A percentile compares a stretch with the other conserved stretches of the same genome.
Conservation (phyloP, 2,329 filamentous ascomycete genomes). For the Phialophora verrucosa region DNA sequence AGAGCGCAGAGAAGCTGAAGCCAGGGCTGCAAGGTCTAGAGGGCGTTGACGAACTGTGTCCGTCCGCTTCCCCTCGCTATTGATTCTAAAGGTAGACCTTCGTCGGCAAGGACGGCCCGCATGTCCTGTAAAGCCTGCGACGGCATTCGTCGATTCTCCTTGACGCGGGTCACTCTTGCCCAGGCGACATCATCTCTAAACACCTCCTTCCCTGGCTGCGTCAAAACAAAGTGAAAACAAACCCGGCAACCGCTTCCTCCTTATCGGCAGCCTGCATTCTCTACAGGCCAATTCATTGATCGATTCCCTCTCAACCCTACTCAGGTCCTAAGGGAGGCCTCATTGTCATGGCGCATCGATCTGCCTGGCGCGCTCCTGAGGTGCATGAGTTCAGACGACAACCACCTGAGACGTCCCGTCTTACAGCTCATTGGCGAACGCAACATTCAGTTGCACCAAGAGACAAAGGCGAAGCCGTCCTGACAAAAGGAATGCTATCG, state of each 20-base stretch:
- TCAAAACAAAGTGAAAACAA: constrained; percentile 5
- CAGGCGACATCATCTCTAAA: not conserved
- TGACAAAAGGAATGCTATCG: constrained; percentile 21
- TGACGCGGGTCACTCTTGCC: constrained; percentile 7
- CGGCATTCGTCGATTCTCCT: not conserved
- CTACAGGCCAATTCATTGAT: not conserved
- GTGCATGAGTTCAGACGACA: constrained; percentile 9
- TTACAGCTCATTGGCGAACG: not conserved
- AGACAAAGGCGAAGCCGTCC: constrained; percentile 15
- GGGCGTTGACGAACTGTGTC: constrained; percentile 28
- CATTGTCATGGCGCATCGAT: constrained; percentile 2
- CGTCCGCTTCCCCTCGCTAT: not conserved
- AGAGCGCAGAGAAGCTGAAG: constrained; percentile 61
- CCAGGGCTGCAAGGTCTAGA: constrained; percentile 58
- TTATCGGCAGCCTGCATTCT: not conserved
- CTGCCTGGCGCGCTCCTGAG: not conserved
- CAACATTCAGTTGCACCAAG: not conserved
- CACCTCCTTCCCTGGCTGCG: not conserved
- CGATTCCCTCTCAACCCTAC: not conserved
- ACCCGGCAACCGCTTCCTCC: constrained; percentile 1
- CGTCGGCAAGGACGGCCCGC: not conserved
- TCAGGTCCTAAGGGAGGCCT: not conserved
- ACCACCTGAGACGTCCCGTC: constrained; percentile 3
- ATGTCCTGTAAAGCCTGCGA: not conserved
- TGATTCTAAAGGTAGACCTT: constrained; percentile 5